Base-by-base conservation (phyloP, 2,329 filamentous ascomycete genomes). In the Alternaria gaisen region DNA sequence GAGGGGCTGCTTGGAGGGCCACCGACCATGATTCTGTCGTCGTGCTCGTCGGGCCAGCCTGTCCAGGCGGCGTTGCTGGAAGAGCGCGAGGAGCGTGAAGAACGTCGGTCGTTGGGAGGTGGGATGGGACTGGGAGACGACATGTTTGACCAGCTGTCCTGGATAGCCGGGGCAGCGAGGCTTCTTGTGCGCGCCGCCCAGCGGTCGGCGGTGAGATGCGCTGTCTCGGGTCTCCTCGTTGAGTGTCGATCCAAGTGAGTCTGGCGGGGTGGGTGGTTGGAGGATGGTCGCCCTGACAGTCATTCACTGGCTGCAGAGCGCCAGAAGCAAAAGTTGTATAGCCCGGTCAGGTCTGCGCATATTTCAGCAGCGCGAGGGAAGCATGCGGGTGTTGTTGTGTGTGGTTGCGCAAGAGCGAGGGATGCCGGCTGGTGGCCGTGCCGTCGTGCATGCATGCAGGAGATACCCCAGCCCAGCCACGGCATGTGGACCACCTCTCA, bases 1-100 rank as follows among this genome's bases (percentile, higher is more conserved):
- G 77, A 79, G 58, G 77, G 77, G 50, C 71, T 74, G 67, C 62
- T 69, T 40, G 77, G 77, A 72, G 77, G 77, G 62, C 74, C 73
- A 69, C 77, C 77, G 69, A 79, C 76, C 66, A 73, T 68, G 28
- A 65, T 58, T 62, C 60, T 54, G 60, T 65, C 61, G 44, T 65
- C 43, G 32, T 59, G 59, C 28, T 71, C 58, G 9, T 68, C 60
- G 60, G 70, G 51, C 61, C 68, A 69, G 24, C 59, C 60, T 57
- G 70, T 50, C 61, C 68, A 68, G 59, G 70, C 71, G 26, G 68
- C 71, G 55, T 64, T 72, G 71, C 69, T 75, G 8, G 75, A 70
- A 56, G 76, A 72, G 44, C 74, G 72, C 65, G 76, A 78, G 62
- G 67, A 74, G 44, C 75, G 72, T 62, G 76, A 78, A 59, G 67